Conservation (phyloP, 179 eudicot genomes). For the Silene coronaria region DNA sequence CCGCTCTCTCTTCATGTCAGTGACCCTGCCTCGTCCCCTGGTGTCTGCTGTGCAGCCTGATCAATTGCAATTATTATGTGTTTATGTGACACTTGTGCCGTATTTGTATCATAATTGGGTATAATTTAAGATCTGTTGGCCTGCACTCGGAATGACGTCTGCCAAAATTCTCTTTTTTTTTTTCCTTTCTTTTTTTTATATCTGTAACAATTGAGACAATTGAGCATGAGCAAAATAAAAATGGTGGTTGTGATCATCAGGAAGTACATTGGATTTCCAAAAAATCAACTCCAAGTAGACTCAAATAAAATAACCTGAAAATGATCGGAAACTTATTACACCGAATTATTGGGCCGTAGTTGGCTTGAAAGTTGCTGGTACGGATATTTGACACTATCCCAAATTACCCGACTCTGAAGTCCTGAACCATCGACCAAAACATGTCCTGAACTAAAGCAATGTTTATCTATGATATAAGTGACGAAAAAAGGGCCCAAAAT, state of each 20-base stretch:
- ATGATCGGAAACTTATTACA: too few relatives aligned
- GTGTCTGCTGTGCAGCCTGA: slow-evolving; percentile 37
- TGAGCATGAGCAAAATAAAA: slow-evolving; percentile 15
- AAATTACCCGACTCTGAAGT: too few relatives aligned
- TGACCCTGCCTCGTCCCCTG: slow-evolving; percentile 35
- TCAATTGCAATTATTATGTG: neutral
- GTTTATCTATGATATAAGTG: too few relatives aligned
- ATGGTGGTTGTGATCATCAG: neutral
- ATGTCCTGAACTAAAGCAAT: too few relatives aligned
- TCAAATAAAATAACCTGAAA: too few relatives aligned
- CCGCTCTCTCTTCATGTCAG: slow-evolving; percentile 31
- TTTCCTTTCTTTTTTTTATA: neutral
- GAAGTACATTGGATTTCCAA: too few relatives aligned
- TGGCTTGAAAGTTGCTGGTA: too few relatives aligned
- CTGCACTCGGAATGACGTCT: slow-evolving; percentile 3
- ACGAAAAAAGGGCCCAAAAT: too few relatives aligned
- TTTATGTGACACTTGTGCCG: slow-evolving; percentile 12
- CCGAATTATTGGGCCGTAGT: too few relatives aligned
- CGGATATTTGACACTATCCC: too few relatives aligned
- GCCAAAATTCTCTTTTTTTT: neutral
- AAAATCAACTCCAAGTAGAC: too few relatives aligned
- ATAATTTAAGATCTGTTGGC: neutral
- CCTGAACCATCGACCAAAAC: too few relatives aligned
- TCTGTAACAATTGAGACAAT: slow-evolving; percentile 19
- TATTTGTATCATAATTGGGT: slow-evolving; percentile 22